Evolutionary conservation across 257 asterid species (phyloP).

Genomic region (Avicennia marina): DNA sequence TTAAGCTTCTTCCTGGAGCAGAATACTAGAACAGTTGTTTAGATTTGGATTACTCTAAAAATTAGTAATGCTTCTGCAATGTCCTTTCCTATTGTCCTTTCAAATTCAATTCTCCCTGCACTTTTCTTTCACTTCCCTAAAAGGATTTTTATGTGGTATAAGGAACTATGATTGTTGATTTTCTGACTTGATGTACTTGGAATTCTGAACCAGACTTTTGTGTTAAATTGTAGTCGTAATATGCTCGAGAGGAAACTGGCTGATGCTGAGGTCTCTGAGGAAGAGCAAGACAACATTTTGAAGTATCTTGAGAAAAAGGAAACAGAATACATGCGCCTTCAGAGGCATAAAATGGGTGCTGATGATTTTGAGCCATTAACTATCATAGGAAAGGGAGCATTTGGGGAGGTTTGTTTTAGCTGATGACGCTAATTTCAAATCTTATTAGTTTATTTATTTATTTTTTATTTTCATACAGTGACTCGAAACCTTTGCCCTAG

Average conservation of each 20-base stretch:
- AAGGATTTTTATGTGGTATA: neutral
- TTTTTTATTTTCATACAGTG: neutral
- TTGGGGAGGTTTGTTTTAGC: slow-evolving; percentile 50
- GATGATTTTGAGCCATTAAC: slow-evolving; percentile 83
- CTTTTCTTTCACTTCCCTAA: neutral
- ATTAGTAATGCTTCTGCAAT: neutral
- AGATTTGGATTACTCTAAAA: slow-evolving; percentile 5
- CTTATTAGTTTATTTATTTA: neutral
- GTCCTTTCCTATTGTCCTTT: neutral
- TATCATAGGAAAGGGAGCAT: slow-evolving; percentile 83
- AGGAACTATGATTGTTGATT: neutral
- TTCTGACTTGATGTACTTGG: neutral
- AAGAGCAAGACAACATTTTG: slow-evolving; percentile 60
- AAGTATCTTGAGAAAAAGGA: slow-evolving; percentile 75
- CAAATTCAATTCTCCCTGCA: neutral
- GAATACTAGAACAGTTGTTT: no score
- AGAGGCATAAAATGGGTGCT: slow-evolving; percentile 84
- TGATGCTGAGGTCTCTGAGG: slow-evolving; percentile 76
- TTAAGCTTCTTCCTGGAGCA: no score
- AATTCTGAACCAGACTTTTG: slow-evolving; percentile 5
- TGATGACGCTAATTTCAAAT: slow-evolving; percentile 1
- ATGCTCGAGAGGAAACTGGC: slow-evolving; percentile 69
- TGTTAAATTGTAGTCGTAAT: slow-evolving; percentile 47
- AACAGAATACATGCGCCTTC: slow-evolving; percentile 73
- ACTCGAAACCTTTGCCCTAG: slow-evolving; percentile 2